Base-by-base conservation (phyloP, 495 filamentous ascomycete genomes). In the Penicillium desertorum region DNA sequence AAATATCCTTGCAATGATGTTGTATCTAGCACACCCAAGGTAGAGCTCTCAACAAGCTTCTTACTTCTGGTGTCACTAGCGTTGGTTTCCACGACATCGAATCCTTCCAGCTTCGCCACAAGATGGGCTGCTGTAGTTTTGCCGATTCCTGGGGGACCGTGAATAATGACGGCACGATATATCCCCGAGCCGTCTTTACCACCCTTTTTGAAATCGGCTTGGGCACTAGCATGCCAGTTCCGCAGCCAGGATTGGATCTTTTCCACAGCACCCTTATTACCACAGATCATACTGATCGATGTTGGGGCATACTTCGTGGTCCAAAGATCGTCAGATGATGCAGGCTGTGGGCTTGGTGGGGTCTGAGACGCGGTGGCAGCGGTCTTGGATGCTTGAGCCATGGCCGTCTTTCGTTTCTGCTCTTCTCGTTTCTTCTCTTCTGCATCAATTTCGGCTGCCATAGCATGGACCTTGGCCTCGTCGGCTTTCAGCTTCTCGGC, bases 41-140 rank as follows among this genome's bases (percentile, higher is more conserved):
- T 82, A 25, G 92, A 89, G 53, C 76, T 81, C 72, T 99, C 94
- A 47, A 99, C 91, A 17, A 98, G 79, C 68, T 96, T 97, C 73
- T 99, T 99, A 76, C 92, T 96, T 67, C 94, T 82, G n/a, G 90
- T 89, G 69, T 99, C 94, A 70, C 92, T 96, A 9, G 94, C 94
- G 65, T 99, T 99, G 70, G 85, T 92, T 75, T 99, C 94, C 20
- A 98, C 73, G 37, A 96, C 79, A 73, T 99, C 94, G 66, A 87
- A 99, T 5, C 95, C 94, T 67, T 93, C 92, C 23, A 98, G 73
- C 62, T 90, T 93, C 2, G 94, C 95, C 9, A 95, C 88, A 5
- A 99, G 78, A 75, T 99, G 94, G 25, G 94, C 94, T 23, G 94
- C 92, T 19, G 95, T 98, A 2, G 94, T 99, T 75, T 99, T 99